Percentiles rank a stretch among this genome's conserved stretches.
Evolutionary conservation across 2,329 filamentous ascomycete species (phyloP).

Genomic region (Fusarium torulosum): DNA sequence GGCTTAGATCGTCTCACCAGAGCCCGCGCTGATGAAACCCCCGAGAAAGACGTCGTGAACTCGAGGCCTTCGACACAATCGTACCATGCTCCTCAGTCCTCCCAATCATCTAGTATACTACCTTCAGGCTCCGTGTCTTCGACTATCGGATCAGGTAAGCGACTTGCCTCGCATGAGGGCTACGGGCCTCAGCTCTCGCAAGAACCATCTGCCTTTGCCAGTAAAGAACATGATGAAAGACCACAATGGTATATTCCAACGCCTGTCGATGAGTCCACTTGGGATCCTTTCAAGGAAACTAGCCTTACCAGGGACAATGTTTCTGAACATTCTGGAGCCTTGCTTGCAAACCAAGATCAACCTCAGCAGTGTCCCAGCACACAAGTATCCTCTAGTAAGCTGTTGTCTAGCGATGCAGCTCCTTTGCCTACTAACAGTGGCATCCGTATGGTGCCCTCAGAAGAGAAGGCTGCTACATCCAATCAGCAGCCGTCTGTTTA

Average conservation of each 20-base stretch:
- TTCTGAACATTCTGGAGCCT: slow-evolving; percentile 26
- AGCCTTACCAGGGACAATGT: slow-evolving; percentile 25
- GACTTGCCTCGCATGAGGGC: slow-evolving; percentile 38
- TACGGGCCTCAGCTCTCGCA: slow-evolving; percentile 23
- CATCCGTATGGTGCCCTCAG: slow-evolving; percentile 44
- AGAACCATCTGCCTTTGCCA: slow-evolving; percentile 19
- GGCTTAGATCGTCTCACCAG: slow-evolving; percentile 55
- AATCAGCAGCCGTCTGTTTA: slow-evolving; percentile 23
- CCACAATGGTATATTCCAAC: slow-evolving; percentile 43
- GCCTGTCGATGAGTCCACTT: slow-evolving; percentile 37
- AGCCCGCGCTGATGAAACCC: slow-evolving; percentile 46
- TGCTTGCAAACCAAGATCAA: slow-evolving; percentile 13
- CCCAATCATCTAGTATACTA: slow-evolving; percentile 41
- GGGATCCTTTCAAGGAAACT: slow-evolving; percentile 43
- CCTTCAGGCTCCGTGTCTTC: slow-evolving; percentile 39
- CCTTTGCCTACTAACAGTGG: slow-evolving; percentile 32
- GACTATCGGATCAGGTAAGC: slow-evolving; percentile 42
- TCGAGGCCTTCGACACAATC: slow-evolving; percentile 36
- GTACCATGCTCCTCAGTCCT: slow-evolving; percentile 41
- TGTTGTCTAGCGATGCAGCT: slow-evolving; percentile 20
- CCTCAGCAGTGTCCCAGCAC: slow-evolving; percentile 7
- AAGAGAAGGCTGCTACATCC: slow-evolving; percentile 13
- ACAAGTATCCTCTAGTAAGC: slow-evolving; percentile 23
- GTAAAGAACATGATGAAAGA: slow-evolving; percentile 37
- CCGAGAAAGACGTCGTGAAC: slow-evolving; percentile 38